Conservation (phyloP, 164 flowering plant species). For the Buxus sempervirens region DNA sequence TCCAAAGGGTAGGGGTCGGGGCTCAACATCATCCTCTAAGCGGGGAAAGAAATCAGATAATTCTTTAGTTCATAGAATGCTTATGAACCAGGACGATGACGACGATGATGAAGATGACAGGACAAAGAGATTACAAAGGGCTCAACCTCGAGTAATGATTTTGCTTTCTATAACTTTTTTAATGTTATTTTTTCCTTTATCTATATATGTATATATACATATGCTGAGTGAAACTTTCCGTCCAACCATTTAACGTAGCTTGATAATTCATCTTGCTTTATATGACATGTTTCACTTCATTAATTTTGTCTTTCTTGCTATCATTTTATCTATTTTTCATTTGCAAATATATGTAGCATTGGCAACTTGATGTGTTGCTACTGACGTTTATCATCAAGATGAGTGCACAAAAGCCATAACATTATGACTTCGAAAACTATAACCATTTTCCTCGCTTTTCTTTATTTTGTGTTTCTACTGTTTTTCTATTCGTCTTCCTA, state of each 20-base stretch:
- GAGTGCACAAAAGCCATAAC: too few species aligned
- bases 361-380: background rate
- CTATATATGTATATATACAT: background rate
- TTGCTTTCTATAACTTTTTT: background rate
- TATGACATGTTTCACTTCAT: background rate
- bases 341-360: background rate
- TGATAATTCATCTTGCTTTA: background rate
- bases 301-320: background rate
- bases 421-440: too few species aligned
- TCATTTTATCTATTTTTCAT: background rate
- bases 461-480: too few species aligned
- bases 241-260: background rate
- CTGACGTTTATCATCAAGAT: background rate
- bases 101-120: slow-evolving; percentile 69
- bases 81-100: slow-evolving; percentile 59
- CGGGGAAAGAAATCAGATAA: slow-evolving; percentile 71
- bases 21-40: slow-evolving; percentile 53
- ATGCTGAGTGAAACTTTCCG: background rate
- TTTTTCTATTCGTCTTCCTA: too few species aligned
- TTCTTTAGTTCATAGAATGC: slow-evolving; percentile 51
- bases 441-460: too few species aligned
- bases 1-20: slow-evolving; percentile 78
- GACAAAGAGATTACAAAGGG: slow-evolving; percentile 50
- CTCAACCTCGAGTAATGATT: slow-evolving; percentile 71
- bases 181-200: background rate